These are phyloP conservation scores for Talaromyces albobiverticillius DNA, from an alignment of 2,329 filamentous ascomycete species.

Conservation along the genomic window DNA sequence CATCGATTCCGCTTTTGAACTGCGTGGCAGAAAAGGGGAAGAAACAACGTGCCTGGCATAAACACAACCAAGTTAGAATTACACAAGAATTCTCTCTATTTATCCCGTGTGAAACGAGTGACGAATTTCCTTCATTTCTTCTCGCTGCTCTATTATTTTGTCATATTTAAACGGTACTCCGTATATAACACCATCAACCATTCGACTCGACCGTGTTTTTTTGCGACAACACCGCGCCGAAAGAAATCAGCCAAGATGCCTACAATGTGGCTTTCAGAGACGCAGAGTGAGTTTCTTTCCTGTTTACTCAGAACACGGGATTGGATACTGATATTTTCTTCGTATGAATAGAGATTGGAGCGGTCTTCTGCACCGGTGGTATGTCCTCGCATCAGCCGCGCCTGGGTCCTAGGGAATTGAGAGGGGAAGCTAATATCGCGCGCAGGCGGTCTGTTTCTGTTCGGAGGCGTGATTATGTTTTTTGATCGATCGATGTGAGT, in stretches of 20 bases:
- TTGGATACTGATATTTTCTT: neutral
- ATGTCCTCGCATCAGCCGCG: slow-evolving; percentile 43
- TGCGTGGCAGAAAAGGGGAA: slow-evolving; percentile 16
- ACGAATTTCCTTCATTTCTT: neutral
- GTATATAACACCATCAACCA: no score
- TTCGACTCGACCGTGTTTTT: neutral
- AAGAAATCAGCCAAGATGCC: slow-evolving; percentile 57
- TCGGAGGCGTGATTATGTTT: slow-evolving; percentile 92
- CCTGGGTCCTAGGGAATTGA: neutral
- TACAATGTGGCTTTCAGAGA: slow-evolving; percentile 94
- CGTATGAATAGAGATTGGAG: slow-evolving; percentile 74
- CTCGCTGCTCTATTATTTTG: neutral
- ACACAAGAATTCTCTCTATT: neutral
- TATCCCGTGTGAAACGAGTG: neutral
- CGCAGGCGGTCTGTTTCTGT: slow-evolving; percentile 94
- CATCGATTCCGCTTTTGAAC: slow-evolving; percentile 12
- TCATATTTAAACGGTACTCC: no score
- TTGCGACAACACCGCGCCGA: neutral
- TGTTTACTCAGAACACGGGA: neutral
- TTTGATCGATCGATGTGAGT: slow-evolving; percentile 93
- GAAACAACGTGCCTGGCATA: neutral
- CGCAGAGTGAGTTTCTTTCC: slow-evolving; percentile 69
- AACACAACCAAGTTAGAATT: neutral
- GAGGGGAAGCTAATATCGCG: slow-evolving; percentile 13
- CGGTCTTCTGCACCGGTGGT: slow-evolving; percentile 97